These are phyloP conservation scores for Penicillium sp. DNA, from an alignment of 2,329 filamentous ascomycete genomes.

Conservation along the genomic window DNA sequence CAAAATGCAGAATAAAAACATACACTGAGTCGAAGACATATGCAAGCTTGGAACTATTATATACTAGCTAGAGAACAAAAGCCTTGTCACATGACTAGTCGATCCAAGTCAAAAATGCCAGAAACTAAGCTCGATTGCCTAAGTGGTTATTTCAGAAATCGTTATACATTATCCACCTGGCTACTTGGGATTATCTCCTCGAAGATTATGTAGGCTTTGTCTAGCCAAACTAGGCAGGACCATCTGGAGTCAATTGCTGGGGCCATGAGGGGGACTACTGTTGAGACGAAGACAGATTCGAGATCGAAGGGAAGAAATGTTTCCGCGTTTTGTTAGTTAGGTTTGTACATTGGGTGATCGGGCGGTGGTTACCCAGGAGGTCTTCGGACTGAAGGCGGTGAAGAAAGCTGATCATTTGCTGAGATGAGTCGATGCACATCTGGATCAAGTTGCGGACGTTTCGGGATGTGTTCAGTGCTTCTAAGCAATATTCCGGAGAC, in stretches of 20 bases:
- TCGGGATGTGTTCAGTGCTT: conserved; percentile 35
- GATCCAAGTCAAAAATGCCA: too few species aligned
- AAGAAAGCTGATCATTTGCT: conserved; percentile 47
- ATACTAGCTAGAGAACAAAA: too few species aligned
- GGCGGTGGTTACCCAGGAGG: conserved; percentile 44
- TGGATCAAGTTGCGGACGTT: conserved; percentile 41
- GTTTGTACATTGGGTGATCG: not conserved
- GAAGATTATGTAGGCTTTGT: conserved; percentile 46
- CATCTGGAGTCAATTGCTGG: conserved; percentile 39
- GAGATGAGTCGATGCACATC: conserved; percentile 46
- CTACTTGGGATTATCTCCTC: conserved; percentile 52
- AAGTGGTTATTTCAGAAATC: too few species aligned
- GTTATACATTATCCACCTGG: too few species aligned
- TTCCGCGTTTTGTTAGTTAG: conserved; percentile 32
- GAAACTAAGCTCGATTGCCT: too few species aligned
- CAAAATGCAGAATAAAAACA: too few species aligned
- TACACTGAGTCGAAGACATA: too few species aligned
- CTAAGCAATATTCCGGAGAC: conserved; percentile 26
- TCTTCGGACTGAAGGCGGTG: conserved; percentile 47
- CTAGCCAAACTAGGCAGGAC: conserved; percentile 38
- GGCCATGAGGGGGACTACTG: conserved; percentile 17
- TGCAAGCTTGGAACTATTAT: too few species aligned
- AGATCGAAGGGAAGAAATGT: conserved; percentile 41
- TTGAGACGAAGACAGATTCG: conserved; percentile 19
- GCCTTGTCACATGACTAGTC: too few species aligned